Percentiles rank a stretch among this genome's conserved stretches.
Evolutionary conservation across 306 rosid genomes (phyloP).

Genomic region (Calophaca sinica): DNA sequence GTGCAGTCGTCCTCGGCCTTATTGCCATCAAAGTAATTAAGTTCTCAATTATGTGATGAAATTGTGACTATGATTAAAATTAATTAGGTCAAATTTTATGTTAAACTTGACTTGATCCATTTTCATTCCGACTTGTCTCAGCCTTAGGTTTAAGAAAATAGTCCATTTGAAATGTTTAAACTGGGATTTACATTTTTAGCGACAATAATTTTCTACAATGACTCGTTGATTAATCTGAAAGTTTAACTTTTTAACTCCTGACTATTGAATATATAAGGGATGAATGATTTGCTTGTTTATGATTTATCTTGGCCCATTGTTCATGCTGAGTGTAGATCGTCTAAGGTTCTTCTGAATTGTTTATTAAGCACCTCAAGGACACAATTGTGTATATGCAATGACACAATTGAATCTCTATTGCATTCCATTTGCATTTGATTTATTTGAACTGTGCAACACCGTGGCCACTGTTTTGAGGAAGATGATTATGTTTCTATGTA

Average conservation of each 20-base stretch:
- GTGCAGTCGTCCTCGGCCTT: conserved; percentile 58
- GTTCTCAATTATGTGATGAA: not conserved
- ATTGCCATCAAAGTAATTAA: conserved; percentile 62
- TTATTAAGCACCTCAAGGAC: too few species aligned
- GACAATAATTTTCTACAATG: not conserved
- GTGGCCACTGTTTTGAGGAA: not conserved
- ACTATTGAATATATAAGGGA: not conserved
- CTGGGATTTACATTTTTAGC: too few species aligned
- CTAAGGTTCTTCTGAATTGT: too few species aligned
- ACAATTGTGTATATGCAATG: too few species aligned
- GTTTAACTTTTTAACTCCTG: not conserved
- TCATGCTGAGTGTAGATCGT: not conserved
- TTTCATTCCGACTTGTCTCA: not conserved
- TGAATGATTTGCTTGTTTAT: not conserved
- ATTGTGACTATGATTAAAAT: not conserved
- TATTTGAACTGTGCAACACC: not conserved
- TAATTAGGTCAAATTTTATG: not conserved
- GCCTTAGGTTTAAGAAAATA: too few species aligned
- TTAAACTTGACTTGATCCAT: not conserved
- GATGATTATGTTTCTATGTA: conserved; percentile 3
- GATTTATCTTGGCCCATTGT: not conserved
- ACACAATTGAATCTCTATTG: too few species aligned
- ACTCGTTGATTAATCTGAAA: not conserved
- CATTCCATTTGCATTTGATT: too few species aligned
- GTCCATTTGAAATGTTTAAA: too few species aligned